Evolutionary conservation across 2,329 filamentous ascomycete genomes (phyloP), one percentile per base, ranked within the genome.

Genomic region (Arthrobotrys megalospora): DNA sequence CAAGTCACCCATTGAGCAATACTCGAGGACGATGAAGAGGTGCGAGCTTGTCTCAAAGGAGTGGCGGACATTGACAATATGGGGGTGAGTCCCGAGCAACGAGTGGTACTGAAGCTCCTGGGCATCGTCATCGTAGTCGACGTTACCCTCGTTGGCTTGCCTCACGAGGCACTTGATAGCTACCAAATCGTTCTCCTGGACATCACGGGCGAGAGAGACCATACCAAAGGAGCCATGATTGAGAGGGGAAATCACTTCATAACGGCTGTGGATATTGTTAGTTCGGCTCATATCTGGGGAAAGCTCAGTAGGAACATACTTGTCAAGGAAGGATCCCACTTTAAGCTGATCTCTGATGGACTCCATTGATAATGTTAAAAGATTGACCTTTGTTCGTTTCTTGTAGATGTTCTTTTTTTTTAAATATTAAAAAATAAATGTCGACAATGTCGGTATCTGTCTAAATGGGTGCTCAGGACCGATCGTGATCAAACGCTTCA

Each of bases 211-310:
- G 86, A 94, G 91, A 86, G 97, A 97, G 82, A 99, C 96, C 93
- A 98, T 96, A 84, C 96, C 96, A 83, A 98, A 99, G 70, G 96
- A 98, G 82, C 96, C 96, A 88, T 97, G 94, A 84, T 99, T 99
- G 86, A 99, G 92, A 73, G 96, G 94, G 81, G 94, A 93, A 83
- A 97, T 88, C 71, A 94, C 97, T 86, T 92, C 88, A 85, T 96
- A 99, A 81, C 96, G 94, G 68, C 81, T 82, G n/a, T 70, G 45
- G 45, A 79, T 8, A 60, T 50, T 21, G 66, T 53, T 66, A 50
- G 43, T 28, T 19, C 68, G n/a, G 16, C 10, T 58, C 32, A 43
- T 53, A 62, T 36, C 43, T 10, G 32, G 12, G 55, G 12, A 24
- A 34, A 19, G 16, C n/a, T 47, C 21, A 34, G 24, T 28, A 28